Conservation (phyloP, 306 rosid species). For the Dalbergia cochinchinensis region DNA sequence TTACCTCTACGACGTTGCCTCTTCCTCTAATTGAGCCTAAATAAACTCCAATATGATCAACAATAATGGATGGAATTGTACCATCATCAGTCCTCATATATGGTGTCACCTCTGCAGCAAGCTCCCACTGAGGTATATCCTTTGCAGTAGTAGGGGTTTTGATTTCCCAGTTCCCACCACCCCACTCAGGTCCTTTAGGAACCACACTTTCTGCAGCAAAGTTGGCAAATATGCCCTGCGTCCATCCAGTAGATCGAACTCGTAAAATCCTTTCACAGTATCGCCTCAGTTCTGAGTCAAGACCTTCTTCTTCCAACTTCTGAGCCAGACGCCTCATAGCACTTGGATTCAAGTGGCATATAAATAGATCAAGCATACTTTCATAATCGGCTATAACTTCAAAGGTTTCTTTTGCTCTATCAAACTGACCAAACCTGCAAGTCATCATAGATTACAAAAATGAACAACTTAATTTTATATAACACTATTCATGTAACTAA, state of each 20-base stretch:
- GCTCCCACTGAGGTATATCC: constrained; percentile 97
- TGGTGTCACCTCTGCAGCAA: constrained; percentile 95
- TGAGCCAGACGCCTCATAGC: constrained; percentile 99
- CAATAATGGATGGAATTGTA: constrained; percentile 84
- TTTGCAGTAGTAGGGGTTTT: constrained; percentile 89
- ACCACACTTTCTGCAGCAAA: constrained; percentile 99
- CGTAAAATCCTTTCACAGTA: constrained; percentile 95
- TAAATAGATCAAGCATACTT: constrained; percentile 94
- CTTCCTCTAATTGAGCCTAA: constrained; percentile 91
- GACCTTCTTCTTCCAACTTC: constrained; percentile 95
- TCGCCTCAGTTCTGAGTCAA: constrained; percentile 96
- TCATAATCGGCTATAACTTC: constrained; percentile 88
- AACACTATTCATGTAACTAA: constrained; percentile 32
- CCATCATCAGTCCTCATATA: constrained; percentile 97
- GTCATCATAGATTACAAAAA: constrained; percentile 44
- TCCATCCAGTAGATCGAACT: constrained; percentile 95
- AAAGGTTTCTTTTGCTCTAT: constrained; percentile 97
- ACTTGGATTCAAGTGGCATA: constrained; percentile 99
- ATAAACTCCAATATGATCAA: constrained; percentile 95
- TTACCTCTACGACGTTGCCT: constrained; percentile 92
- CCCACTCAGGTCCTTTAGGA: constrained; percentile 99
- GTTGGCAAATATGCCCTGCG: constrained; percentile 98
- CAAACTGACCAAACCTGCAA: constrained; percentile 98
- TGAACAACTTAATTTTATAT: constrained; percentile 33
- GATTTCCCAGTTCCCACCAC: constrained; percentile 99